A percentile compares a stretch with the other conserved stretches of the same genome.
Conservation (phyloP, 768 basidiomycete genomes). For the Cystobasidium ongulense region DNA sequence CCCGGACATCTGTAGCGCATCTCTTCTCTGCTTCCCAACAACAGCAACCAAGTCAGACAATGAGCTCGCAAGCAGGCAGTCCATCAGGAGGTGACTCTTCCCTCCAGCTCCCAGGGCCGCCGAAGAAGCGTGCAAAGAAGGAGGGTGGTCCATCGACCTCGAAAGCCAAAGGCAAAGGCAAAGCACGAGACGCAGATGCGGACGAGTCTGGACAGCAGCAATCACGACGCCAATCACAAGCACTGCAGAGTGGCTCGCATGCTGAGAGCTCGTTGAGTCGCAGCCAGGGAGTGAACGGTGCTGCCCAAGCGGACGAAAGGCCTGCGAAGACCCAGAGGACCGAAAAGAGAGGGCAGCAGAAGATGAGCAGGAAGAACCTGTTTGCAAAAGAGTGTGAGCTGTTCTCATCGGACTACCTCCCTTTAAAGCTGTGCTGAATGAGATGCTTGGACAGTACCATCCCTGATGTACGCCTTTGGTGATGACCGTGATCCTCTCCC, state of each 20-base stretch:
- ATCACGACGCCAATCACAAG: neutral
- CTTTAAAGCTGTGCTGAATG: neutral
- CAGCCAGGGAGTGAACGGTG: neutral
- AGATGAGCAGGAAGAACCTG: constrained; percentile 33
- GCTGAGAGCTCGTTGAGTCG: neutral
- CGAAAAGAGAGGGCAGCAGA: constrained; percentile 6
- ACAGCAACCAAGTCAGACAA: neutral
- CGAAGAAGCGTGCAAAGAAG: constrained; percentile 1
- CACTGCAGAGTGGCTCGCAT: neutral
- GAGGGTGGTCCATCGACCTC: neutral
- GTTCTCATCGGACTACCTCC: neutral
- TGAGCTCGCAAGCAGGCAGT: neutral
- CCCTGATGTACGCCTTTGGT: constrained; percentile 56
- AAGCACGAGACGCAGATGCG: neutral
- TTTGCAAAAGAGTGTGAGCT: constrained; percentile 39
- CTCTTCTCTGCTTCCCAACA: neutral
- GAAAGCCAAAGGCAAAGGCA: neutral
- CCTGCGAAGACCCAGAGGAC: constrained; percentile 1
- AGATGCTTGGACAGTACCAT: constrained; percentile 27
- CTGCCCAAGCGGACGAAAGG: neutral
- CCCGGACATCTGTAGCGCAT: too few relatives aligned
- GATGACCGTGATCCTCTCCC: constrained; percentile 80
- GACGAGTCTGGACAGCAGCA: neutral
- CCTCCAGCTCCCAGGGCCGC: neutral
- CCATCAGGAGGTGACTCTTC: neutral